These are phyloP conservation scores for Catunica adiposa DNA, from an alignment of 2,329 filamentous ascomycete genomes.

Conservation along the genomic window DNA sequence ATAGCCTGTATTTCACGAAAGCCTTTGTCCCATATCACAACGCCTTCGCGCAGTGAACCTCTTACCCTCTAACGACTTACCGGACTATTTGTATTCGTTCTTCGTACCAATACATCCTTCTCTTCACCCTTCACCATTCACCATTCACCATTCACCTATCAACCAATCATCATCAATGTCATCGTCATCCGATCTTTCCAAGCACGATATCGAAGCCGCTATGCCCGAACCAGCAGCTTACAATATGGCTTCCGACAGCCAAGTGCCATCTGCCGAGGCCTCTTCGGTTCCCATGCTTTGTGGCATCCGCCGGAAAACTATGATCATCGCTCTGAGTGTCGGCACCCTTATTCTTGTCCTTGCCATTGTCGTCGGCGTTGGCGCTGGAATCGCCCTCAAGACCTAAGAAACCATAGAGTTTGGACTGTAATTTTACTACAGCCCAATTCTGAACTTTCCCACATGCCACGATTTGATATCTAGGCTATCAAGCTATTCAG, in stretches of 20 bases:
- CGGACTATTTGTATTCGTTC: too few relatives aligned
- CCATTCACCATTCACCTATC: too few relatives aligned
- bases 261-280: not conserved
- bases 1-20: not conserved
- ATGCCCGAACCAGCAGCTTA: slow-evolving; percentile 5
- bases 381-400: slow-evolving; percentile 16
- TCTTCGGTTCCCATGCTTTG: slow-evolving; percentile 14
- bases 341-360: slow-evolving; percentile 15
- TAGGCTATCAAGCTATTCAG: too few relatives aligned
- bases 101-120: too few relatives aligned
- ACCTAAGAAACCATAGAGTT: slow-evolving; percentile 3
- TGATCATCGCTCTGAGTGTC: slow-evolving; percentile 17
- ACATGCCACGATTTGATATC: not conserved
- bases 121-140: too few relatives aligned
- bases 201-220: slow-evolving; percentile 7
- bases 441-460: not conserved
- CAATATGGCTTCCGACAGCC: not conserved
- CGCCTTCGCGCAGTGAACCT: too few relatives aligned
- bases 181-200: slow-evolving; percentile 8
- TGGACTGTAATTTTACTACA: not conserved
- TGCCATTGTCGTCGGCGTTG: slow-evolving; percentile 17
- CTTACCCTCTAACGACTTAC: too few relatives aligned
- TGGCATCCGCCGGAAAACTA: slow-evolving; percentile 16
- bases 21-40: not conserved
- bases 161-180: not conserved